Evolutionary conservation across 1,284 basidiomycete species (phyloP).

Genomic region (Gymnopus androsaceus): DNA sequence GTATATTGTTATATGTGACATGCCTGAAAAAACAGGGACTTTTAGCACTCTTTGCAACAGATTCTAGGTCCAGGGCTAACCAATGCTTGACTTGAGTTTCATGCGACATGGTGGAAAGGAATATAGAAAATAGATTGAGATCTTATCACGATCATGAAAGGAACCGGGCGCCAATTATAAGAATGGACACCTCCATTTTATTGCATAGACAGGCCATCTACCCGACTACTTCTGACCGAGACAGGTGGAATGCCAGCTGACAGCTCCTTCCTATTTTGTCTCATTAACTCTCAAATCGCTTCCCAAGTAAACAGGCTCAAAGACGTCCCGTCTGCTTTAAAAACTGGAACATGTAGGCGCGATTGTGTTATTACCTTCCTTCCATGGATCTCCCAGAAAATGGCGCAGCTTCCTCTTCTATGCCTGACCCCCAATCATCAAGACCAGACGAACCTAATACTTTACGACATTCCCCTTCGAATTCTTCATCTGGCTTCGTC

Average conservation of each 20-base stretch:
- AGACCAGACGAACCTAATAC: neutral
- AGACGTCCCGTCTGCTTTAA: neutral
- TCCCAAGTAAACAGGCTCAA: no score
- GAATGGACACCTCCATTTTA: no score
- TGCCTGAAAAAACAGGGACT: no score
- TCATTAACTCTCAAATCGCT: no score
- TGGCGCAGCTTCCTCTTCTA: neutral
- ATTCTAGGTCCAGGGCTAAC: no score
- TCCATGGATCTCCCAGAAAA: neutral
- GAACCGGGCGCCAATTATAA: no score
- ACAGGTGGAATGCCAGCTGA: no score
- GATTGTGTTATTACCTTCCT: neutral
- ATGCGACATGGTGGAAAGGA: constrained; percentile 34
- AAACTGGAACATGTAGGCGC: neutral
- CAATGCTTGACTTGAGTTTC: constrained; percentile 50
- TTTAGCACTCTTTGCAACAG: no score
- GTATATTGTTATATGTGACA: constrained; percentile 84
- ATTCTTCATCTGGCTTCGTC: neutral
- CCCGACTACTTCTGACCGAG: no score
- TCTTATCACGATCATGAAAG: no score
- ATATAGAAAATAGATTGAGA: neutral
- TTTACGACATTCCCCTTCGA: neutral
- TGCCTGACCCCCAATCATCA: neutral
- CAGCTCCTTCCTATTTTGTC: no score
- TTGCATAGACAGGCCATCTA: no score